Evolutionary conservation across 2,329 filamentous ascomycete species (phyloP), one percentile per base, ranked within the genome.

Genomic region (Aspergillus sp.): DNA sequence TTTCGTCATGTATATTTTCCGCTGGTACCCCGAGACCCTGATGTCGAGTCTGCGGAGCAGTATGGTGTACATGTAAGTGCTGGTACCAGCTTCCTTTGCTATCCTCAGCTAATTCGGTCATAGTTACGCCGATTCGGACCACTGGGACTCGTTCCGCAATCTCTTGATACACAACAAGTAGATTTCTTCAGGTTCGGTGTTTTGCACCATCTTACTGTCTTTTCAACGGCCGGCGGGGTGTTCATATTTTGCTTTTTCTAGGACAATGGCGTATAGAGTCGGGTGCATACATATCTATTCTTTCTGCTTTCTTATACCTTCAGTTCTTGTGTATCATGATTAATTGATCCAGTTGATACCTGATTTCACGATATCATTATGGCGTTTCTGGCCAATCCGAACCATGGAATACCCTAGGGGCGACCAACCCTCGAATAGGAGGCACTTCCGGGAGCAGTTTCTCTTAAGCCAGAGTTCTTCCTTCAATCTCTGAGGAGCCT

Each of bases 61-160:
- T 80, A 99, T 99, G 95, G 91, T 87, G 69, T 99, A 99, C 73
- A 96, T 99, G 82, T 99, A 94, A 72, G 85, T 83, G 42, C 49
- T 57, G 36, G 14, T 42, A 4, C 16, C 36, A 6, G 16, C 16
- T 42, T 42, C 14, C 16, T n/a, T 42, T 49, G 12, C 11, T 31
- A 59, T 26, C 46, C 50, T 53, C 54, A 29, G 54, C 58, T 58
- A 59, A 58, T 39, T 56, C 49, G 47, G 31, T 52, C 45, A 24
- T 67, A 89, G 86, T 72, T 89, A 89, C 75, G 84, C 87, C 60
- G 90, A 98, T 76, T 92, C 90, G 64, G 90, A 97, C 71, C 84
- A 90, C 60, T 99, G 94, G 92, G 90, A 96, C 72, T 90, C 89
- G 45, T 81, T 96, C 73, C 82, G 89, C 75, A 98, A 89, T 66